Conservation (phyloP, 2,329 filamentous ascomycete species). For the Cercospora sp. region DNA sequence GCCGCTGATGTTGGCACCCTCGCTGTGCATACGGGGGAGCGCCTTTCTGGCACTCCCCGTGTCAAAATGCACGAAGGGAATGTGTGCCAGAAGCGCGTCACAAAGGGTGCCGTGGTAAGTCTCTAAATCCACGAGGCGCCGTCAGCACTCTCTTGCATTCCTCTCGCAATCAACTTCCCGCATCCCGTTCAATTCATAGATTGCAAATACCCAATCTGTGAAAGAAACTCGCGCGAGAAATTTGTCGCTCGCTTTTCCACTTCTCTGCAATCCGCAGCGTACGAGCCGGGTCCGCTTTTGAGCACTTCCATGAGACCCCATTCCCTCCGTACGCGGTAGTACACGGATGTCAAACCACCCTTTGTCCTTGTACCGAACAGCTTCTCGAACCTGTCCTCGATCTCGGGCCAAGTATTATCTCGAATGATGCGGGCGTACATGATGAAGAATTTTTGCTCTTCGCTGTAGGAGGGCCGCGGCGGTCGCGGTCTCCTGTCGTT, state of each 20-base stretch:
- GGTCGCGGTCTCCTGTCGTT: constrained; percentile 28
- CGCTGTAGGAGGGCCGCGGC: constrained; percentile 36
- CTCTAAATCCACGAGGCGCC: neutral
- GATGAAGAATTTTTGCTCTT: constrained; percentile 40
- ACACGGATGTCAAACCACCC: constrained; percentile 38
- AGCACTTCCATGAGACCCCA: constrained; percentile 39
- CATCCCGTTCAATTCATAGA: neutral
- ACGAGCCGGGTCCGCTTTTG: constrained; percentile 33
- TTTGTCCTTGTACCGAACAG: constrained; percentile 33
- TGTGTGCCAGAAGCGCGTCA: neutral
- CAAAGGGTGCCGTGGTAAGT: neutral
- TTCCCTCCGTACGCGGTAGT: constrained; percentile 38
- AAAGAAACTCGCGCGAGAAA: constrained; percentile 35
- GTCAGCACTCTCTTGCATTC: neutral
- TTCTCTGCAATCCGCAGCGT: constrained; percentile 30
- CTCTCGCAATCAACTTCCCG: neutral
- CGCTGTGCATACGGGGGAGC: neutral
- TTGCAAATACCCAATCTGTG: constrained; percentile 33
- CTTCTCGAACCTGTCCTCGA: constrained; percentile 32
- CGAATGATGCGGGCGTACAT: constrained; percentile 35
- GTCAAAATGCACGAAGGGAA: neutral
- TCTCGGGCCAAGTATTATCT: constrained; percentile 35
- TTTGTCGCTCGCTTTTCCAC: constrained; percentile 32
- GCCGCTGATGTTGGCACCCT: neutral
- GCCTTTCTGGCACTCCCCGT: neutral